Evolutionary conservation across 139 green algal genomes (phyloP).

Genomic region (Pseudopediastrum boryanum): DNA sequence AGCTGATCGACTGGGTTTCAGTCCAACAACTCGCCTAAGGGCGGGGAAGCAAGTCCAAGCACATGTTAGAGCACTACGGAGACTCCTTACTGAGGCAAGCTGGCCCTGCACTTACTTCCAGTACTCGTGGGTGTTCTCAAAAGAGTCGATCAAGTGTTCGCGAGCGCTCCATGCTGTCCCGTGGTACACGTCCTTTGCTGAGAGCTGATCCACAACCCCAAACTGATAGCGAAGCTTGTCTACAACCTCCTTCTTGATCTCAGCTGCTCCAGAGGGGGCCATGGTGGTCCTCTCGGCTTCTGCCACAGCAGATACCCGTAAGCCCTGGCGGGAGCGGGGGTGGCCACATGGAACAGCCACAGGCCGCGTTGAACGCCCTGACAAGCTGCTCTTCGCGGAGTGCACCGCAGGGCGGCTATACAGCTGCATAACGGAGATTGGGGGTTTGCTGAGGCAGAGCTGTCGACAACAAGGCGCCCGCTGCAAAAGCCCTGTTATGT

Average conservation of each 20-base stretch:
- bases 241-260: conserved; percentile 38
- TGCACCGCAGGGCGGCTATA: neutral
- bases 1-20: too few species aligned
- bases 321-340: conserved; percentile 8
- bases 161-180: conserved; percentile 76
- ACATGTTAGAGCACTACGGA: too few species aligned
- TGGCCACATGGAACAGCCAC: neutral
- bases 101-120: conserved; percentile 79
- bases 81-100: too few species aligned
- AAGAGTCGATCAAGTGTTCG: conserved; percentile 83
- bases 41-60: too few species aligned
- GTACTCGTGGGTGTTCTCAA: conserved; percentile 83
- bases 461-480: too few species aligned
- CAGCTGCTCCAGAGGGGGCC: neutral
- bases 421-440: conserved; percentile 23
- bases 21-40: too few species aligned
- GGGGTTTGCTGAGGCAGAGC: too few species aligned
- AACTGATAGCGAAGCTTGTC: conserved; percentile 48
- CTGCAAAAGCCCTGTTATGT: too few species aligned
- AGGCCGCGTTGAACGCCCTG: neutral
- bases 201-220: conserved; percentile 28
- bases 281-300: conserved; percentile 38
- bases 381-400: conserved; percentile 4
- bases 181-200: conserved; percentile 57
- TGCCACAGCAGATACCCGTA: conserved; percentile 39